Conservation (phyloP, 352 stramenopile species). For the Thalassiosira hispida region DNA sequence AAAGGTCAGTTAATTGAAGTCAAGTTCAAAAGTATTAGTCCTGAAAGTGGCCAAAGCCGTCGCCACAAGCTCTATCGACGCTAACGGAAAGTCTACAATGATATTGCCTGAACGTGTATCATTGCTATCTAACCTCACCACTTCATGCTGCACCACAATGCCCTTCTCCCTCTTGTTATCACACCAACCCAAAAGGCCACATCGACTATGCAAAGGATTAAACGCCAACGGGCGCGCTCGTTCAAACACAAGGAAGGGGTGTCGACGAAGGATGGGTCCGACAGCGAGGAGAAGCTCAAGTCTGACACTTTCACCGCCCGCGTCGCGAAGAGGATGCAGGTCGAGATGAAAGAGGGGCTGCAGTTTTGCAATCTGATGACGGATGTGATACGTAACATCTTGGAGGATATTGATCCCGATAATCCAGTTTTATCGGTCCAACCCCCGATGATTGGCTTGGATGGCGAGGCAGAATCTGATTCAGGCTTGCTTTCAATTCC, state of each 20-base stretch:
- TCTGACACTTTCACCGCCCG: constrained; percentile 75
- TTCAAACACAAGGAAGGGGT: constrained; percentile 25
- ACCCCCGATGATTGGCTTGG: constrained; percentile 10
- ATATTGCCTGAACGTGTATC: no score
- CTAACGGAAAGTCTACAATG: no score
- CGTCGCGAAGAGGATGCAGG: constrained; percentile 79
- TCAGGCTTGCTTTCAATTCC: not conserved
- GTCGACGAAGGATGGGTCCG: not conserved
- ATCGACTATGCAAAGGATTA: constrained; percentile 42
- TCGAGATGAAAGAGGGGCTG: constrained; percentile 69
- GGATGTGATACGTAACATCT: constrained; percentile 60
- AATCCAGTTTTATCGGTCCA: constrained; percentile 42
- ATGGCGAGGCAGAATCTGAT: not conserved
- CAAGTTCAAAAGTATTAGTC: no score
- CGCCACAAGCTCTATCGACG: no score
- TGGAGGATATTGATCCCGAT: constrained; percentile 69
- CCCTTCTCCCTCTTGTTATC: no score
- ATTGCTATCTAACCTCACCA: no score
- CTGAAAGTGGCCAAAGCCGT: no score
- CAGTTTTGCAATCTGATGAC: constrained; percentile 75
- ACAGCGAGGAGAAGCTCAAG: constrained; percentile 57
- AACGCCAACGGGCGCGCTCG: constrained; percentile 36
- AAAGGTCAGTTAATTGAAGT: no score
- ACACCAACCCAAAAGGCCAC: constrained; percentile 33
- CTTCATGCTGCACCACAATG: no score